Evolutionary conservation across 176 grass and related monocot species (phyloP).

Genomic region (Chrysopogon serrulatus): DNA sequence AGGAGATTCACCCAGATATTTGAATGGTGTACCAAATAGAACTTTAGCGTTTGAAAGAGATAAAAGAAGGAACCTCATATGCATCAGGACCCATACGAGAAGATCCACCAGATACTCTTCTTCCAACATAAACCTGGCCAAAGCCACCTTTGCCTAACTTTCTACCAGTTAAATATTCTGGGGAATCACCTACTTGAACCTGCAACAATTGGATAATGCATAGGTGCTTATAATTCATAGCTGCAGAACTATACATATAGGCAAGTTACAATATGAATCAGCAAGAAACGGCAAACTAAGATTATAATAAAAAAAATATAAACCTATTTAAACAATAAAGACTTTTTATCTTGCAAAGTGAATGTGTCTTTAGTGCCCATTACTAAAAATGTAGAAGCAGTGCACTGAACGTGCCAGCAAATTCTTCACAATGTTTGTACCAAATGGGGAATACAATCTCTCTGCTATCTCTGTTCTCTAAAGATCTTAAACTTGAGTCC

Average conservation of each 20-base stretch:
- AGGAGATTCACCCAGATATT: slow-evolving; percentile 2
- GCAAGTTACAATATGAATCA: neutral
- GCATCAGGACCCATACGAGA: slow-evolving; percentile 73
- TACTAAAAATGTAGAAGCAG: neutral
- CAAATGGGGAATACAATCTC: neutral
- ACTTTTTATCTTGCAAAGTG: neutral
- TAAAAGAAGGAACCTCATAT: slow-evolving; percentile 54
- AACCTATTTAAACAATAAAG: neutral
- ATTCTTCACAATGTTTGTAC: neutral
- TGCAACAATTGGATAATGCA: slow-evolving; percentile 19
- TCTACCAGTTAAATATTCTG: slow-evolving; percentile 69
- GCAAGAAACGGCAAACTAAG: neutral
- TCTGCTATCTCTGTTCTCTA: neutral
- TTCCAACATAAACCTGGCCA: slow-evolving; percentile 91
- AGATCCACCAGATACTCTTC: slow-evolving; percentile 75
- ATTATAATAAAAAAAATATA: neutral
- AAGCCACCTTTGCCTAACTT: slow-evolving; percentile 97
- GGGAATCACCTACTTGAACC: slow-evolving; percentile 93
- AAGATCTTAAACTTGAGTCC: neutral
- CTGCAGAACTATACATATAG: neutral
- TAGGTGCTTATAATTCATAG: neutral
- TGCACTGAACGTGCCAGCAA: neutral
- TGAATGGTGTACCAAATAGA: neutral
- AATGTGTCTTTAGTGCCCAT: neutral
- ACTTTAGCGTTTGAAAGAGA: slow-evolving; percentile 1